These are phyloP conservation scores for Penicillium tannophilum DNA, from an alignment of 495 filamentous ascomycete genomes.

Conservation along the genomic window DNA sequence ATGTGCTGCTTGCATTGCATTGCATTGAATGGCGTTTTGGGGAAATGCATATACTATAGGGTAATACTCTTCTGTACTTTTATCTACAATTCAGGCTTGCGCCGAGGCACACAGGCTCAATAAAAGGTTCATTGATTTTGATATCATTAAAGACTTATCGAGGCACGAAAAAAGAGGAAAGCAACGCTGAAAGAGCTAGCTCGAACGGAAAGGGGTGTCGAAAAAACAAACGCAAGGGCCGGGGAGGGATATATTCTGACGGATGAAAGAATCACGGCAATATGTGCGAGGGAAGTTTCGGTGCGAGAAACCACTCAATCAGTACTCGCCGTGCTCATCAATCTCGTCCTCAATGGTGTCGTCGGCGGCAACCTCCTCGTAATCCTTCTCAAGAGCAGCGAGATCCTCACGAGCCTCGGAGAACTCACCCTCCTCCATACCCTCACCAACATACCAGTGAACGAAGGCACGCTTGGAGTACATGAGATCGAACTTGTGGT, in stretches of 20 bases:
- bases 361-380: conserved; percentile 87
- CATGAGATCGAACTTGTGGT: conserved; percentile 97
- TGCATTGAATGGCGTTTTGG: conserved; percentile 1
- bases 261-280: conserved; percentile 27
- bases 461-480: conserved; percentile 95
- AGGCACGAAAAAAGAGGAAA: conserved; percentile 9
- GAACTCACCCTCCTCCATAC: conserved; percentile 96
- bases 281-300: conserved; percentile 10
- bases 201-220: conserved; percentile 34
- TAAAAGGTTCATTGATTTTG: conserved; percentile 9
- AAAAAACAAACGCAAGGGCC: conserved; percentile 11
- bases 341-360: conserved; percentile 42
- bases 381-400: conserved; percentile 87
- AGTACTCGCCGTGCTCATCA: conserved; percentile 73
- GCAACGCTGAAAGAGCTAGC: conserved; percentile 30
- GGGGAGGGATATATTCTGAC: conserved; percentile 28
- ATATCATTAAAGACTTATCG: conserved; percentile 4
- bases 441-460: conserved; percentile 94
- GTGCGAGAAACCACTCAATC: conserved; percentile 21
- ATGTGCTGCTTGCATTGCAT: conserved; percentile 3
- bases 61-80: neutral
- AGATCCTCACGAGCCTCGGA: conserved; percentile 88
- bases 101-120: neutral
- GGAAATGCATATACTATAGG: neutral
- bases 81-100: neutral